Conservation (phyloP, 179 eudicot species). For the Heliamphora pulchella region DNA sequence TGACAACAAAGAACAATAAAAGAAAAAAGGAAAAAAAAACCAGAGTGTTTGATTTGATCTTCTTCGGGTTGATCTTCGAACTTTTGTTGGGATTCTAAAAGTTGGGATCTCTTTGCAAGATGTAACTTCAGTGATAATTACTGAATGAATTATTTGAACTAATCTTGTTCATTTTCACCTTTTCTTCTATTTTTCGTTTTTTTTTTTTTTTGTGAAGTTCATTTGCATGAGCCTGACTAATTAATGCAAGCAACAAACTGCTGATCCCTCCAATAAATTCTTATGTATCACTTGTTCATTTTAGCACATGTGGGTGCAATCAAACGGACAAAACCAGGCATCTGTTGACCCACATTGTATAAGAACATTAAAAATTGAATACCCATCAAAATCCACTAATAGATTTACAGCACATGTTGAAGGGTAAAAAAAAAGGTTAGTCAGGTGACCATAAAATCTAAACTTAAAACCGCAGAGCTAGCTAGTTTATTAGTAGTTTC, state of each 20-base stretch:
- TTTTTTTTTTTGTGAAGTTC: neutral
- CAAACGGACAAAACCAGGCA: neutral
- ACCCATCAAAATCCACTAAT: neutral
- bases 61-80: neutral
- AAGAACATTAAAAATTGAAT: neutral
- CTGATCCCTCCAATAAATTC: neutral
- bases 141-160: conserved; percentile 14
- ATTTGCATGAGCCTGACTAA: neutral
- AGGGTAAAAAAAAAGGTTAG: neutral
- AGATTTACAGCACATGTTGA: neutral
- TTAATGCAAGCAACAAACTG: neutral
- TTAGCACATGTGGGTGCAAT: neutral
- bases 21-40: neutral
- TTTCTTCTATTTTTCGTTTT: neutral
- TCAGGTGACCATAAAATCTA: too few species aligned
- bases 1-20: neutral
- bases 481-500: too few species aligned
- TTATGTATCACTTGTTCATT: neutral
- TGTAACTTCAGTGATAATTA: conserved; percentile 16
- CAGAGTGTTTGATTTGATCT: neutral
- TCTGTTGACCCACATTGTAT: neutral
- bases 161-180: conserved; percentile 3
- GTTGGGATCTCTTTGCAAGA: conserved; percentile 21
- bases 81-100: conserved; percentile 19
- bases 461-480: too few species aligned